These are phyloP conservation scores for Trichosanthes cucumerina DNA, from an alignment of 306 rosid species.

Conservation along the genomic window DNA sequence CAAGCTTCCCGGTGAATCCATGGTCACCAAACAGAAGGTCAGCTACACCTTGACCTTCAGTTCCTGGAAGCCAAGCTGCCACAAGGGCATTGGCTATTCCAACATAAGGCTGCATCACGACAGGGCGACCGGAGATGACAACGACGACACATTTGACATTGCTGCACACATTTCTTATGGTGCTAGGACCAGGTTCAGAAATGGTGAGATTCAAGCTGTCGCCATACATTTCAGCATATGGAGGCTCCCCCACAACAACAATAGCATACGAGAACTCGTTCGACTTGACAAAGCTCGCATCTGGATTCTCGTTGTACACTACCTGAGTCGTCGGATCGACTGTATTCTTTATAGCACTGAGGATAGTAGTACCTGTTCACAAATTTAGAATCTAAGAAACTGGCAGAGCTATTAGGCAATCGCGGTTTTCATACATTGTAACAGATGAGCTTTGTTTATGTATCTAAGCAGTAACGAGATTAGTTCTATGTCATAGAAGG, in stretches of 20 bases:
- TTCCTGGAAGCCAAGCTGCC: slow-evolving; percentile 97
- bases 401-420: background rate
- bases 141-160: slow-evolving; percentile 55
- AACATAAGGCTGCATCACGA: slow-evolving; percentile 65
- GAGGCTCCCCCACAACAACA: slow-evolving; percentile 79
- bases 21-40: slow-evolving; percentile 63
- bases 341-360: slow-evolving; percentile 54
- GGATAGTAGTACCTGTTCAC: slow-evolving; percentile 70
- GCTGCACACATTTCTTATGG: slow-evolving; percentile 58
- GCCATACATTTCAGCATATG: slow-evolving; percentile 72
- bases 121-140: slow-evolving; percentile 77
- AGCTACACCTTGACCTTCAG: slow-evolving; percentile 88
- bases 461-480: background rate
- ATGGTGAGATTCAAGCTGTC: slow-evolving; percentile 68
- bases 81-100: slow-evolving; percentile 59
- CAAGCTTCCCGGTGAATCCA: slow-evolving; percentile 73
- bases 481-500: background rate
- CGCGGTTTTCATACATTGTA: background rate
- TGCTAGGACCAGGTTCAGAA: slow-evolving; percentile 60
- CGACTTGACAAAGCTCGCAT: slow-evolving; percentile 46
- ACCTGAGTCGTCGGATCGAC: slow-evolving; percentile 58
- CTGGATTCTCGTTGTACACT: slow-evolving; percentile 67
- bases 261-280: slow-evolving; percentile 52
- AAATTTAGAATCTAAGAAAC: background rate
- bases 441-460: background rate